Evolutionary conservation across 352 stramenopile species (phyloP), one percentile per base, ranked within the genome.

Genomic region (Vaucheria bursata): DNA sequence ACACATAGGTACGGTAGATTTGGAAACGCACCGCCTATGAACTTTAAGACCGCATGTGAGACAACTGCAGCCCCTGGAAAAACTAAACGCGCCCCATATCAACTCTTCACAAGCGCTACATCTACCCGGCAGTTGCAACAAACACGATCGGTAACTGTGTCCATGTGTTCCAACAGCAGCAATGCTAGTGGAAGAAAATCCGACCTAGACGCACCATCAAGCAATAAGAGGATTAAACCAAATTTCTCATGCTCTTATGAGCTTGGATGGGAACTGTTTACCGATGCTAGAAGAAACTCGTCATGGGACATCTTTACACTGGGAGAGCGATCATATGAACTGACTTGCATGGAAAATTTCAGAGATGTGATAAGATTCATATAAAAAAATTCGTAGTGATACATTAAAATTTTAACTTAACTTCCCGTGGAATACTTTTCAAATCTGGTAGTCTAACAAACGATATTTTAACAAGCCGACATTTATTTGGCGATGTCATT

Each of bases 31-130:
- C 59, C 33, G 59, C 8, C 59, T 34, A 29, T 69, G 59, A 6
- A 69, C 59, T 34, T 29, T 6, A 18, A 69, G 5, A 29, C 59
- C 59, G 59, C 59, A 69, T 38, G 59, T 69, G 4, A 69, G 59
- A 38, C 59, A 69, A 38, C 5, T 69, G 59, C 59, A 69, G 18
- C 29, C 59, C 8, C 18, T 34, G 5, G 59, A 69, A 29, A 69
- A 38, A 29, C 59, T 38, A 8, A 69, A 29, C 59, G 59, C 59
- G 4, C 59, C 59, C 59, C 59, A 69, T 29, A 38, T 38, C 4
- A 38, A 8, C 5, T 69, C 59, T 18, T 29, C 59, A 38, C 59
- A 69, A 34, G 59, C 59, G 33, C 6, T 29, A 29, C 59, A 69
- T 8, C 18, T 34, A 29, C 59, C 29, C 5, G 59, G 59, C 6